A percentile compares a stretch with the other conserved stretches of the same genome.
Conservation (phyloP, 768 basidiomycete species). For the Psilocybe subaeruginosa region DNA sequence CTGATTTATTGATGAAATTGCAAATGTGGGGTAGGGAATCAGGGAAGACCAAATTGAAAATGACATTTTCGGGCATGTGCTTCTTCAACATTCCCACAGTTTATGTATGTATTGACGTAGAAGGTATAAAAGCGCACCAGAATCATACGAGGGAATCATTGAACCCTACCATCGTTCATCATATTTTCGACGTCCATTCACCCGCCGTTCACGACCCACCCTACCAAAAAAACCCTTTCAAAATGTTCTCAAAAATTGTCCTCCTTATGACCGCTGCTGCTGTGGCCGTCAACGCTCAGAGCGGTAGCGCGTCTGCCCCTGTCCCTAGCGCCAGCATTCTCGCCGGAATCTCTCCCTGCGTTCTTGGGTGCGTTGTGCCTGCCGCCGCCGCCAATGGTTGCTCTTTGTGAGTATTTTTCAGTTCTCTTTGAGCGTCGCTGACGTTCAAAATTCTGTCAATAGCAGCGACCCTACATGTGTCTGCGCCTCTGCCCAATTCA, state of each 20-base stretch:
- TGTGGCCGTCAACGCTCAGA: slow-evolving; percentile 15
- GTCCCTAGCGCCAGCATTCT: slow-evolving; percentile 3
- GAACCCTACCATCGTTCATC: neutral
- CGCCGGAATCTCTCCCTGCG: slow-evolving; percentile 21
- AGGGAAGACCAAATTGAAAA: neutral
- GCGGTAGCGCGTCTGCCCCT: neutral
- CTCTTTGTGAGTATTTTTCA: slow-evolving; percentile 18
- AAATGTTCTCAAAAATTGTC: slow-evolving; percentile 23
- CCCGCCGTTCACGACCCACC: neutral
- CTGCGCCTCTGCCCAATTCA: slow-evolving; percentile 26
- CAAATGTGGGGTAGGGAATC: slow-evolving; percentile 5
- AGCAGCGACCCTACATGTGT: slow-evolving; percentile 25
- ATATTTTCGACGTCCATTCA: neutral
- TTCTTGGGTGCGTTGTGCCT: slow-evolving; percentile 21
- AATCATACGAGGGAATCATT: slow-evolving; percentile 3
- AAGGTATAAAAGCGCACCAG: slow-evolving; percentile 1
- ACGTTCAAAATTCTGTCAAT: neutral
- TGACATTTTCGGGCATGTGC: neutral
- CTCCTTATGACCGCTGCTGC: slow-evolving; percentile 13
- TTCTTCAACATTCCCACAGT: slow-evolving; percentile 1
- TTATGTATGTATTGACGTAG: neutral
- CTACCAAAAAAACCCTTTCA: neutral
- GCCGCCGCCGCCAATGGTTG: slow-evolving; percentile 21
- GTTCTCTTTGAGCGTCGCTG: neutral
- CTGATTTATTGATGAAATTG: neutral